Evolutionary conservation across 2,329 filamentous ascomycete species (phyloP).

Genomic region (Fonsecaea monophora): DNA sequence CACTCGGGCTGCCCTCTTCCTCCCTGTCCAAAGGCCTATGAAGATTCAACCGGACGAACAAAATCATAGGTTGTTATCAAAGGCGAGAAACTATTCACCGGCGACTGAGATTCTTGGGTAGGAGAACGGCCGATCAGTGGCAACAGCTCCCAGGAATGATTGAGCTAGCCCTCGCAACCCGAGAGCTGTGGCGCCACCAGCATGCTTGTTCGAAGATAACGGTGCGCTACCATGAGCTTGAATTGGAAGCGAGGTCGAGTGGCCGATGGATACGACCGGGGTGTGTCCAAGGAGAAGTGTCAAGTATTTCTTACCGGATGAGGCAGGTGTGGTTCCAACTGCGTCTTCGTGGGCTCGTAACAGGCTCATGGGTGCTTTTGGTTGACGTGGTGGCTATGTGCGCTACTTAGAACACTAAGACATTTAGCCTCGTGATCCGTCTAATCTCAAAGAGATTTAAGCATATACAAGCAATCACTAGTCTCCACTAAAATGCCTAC

Average conservation of each 20-base stretch:
- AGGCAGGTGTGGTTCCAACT: not conserved
- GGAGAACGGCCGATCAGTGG: not conserved
- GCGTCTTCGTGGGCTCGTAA: not conserved
- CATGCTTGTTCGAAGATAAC: not conserved
- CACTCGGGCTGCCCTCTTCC: not conserved
- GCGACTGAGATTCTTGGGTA: not conserved
- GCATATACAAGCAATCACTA: slow-evolving; percentile 2
- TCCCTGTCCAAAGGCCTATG: not conserved
- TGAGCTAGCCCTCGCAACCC: not conserved
- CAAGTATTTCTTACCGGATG: not conserved
- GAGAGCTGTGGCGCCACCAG: not conserved
- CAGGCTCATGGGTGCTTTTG: not conserved
- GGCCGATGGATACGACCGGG: not conserved
- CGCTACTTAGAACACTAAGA: not conserved
- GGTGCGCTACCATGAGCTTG: not conserved
- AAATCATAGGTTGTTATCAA: slow-evolving; percentile 8
- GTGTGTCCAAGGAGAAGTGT: too few relatives aligned
- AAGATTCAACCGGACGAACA: slow-evolving; percentile 9
- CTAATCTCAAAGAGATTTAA: not conserved
- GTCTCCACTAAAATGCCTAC: not conserved
- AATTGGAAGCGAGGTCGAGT: not conserved
- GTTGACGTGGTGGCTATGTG: not conserved
- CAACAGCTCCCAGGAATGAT: not conserved
- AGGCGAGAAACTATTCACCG: not conserved
- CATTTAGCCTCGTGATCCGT: not conserved